phyloP scores from a whole-genome alignment of 2,329 filamentous ascomycete species.

The Shiraia sp. region DNA sequence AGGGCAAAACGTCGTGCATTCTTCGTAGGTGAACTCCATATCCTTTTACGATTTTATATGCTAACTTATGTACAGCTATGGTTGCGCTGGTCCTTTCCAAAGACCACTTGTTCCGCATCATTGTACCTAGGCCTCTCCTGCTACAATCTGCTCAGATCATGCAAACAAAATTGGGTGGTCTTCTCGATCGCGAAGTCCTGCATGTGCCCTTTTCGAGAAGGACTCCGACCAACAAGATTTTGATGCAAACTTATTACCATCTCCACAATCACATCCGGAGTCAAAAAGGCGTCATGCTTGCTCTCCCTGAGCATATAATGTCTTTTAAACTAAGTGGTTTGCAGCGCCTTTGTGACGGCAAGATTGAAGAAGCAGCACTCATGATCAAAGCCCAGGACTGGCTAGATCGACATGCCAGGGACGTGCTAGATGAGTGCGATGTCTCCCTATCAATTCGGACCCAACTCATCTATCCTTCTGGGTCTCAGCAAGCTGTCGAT shows the following conservation, averaged over 20 bases:
- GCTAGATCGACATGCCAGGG: slow-evolving; percentile 56
- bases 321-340: slow-evolving; percentile 67
- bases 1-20: slow-evolving; percentile 69
- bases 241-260: slow-evolving; percentile 38
- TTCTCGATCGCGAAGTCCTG: slow-evolving; percentile 57
- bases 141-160: slow-evolving; percentile 62
- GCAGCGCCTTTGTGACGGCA: slow-evolving; percentile 58
- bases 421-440: slow-evolving; percentile 67
- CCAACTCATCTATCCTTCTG: slow-evolving; percentile 52
- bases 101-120: slow-evolving; percentile 54
- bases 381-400: slow-evolving; percentile 59
- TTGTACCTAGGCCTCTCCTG: slow-evolving; percentile 61
- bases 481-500: slow-evolving; percentile 46
- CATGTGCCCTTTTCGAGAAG: slow-evolving; percentile 64
- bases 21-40: slow-evolving; percentile 20
- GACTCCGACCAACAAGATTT: slow-evolving; percentile 41
- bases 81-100: slow-evolving; percentile 54
- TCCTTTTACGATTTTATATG: slow-evolving; percentile 60
- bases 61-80: slow-evolving; percentile 49
- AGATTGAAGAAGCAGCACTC: slow-evolving; percentile 44
- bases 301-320: slow-evolving; percentile 66
- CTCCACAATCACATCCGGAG: slow-evolving; percentile 50
- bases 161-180: slow-evolving; percentile 58
- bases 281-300: slow-evolving; percentile 59
- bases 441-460: slow-evolving; percentile 48